These are phyloP conservation scores for Ophiostoma sp. DNA, from an alignment of 2,329 filamentous ascomycete species.

Conservation along the genomic window DNA sequence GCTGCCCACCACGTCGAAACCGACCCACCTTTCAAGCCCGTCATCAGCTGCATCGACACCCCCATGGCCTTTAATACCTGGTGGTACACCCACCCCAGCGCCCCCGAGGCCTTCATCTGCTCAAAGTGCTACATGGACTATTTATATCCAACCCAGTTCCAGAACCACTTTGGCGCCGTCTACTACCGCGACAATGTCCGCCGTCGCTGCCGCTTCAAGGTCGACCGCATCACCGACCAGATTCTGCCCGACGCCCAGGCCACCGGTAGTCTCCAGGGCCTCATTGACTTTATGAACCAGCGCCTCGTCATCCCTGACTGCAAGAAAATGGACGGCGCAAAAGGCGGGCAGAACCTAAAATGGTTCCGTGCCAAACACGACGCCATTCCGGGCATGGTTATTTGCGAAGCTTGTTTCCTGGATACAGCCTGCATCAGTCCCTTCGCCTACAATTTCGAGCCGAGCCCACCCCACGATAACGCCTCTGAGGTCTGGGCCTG, in stretches of 20 bases:
- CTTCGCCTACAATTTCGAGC: constrained; percentile 38
- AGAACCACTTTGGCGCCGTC: constrained; percentile 34
- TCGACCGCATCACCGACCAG: constrained; percentile 39
- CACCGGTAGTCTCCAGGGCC: constrained; percentile 32
- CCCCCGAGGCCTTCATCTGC: constrained; percentile 42
- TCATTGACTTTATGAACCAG: constrained; percentile 36
- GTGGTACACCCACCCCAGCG: constrained; percentile 42
- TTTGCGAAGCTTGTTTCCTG: constrained; percentile 44
- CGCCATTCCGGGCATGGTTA: constrained; percentile 38
- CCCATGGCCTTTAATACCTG: constrained; percentile 36
- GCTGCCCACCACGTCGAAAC: neutral
- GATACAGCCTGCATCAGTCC: constrained; percentile 36
- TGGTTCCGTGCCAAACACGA: constrained; percentile 38
- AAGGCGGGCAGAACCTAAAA: constrained; percentile 34
- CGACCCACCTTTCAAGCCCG: neutral
- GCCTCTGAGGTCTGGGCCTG: constrained; percentile 39
- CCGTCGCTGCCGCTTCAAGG: constrained; percentile 36
- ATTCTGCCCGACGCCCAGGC: constrained; percentile 39
- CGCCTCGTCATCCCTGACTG: constrained; percentile 36
- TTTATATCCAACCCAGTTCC: constrained; percentile 38
- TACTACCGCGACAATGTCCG: constrained; percentile 23
- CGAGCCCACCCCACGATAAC: constrained; percentile 30
- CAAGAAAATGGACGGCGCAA: constrained; percentile 32
- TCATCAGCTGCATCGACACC: constrained; percentile 34
- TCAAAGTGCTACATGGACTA: constrained; percentile 44